These are phyloP conservation scores for Dactylellina haptotyla DNA, from an alignment of 2,329 filamentous ascomycete genomes.

Conservation along the genomic window DNA sequence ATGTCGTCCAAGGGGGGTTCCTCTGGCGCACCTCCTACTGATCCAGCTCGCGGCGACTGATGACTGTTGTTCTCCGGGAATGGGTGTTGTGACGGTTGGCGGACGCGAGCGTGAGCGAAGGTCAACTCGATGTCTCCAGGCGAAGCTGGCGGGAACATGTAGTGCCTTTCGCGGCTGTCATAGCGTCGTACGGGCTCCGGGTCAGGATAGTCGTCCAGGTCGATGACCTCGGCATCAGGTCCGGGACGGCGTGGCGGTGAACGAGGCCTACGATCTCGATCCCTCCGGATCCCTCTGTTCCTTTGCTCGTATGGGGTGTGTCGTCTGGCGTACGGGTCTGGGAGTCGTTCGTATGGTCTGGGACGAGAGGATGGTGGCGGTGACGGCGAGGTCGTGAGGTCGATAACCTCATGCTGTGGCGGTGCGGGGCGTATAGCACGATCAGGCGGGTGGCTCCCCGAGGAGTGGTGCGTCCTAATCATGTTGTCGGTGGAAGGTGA, in stretches of 20 bases:
- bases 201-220: slow-evolving; percentile 58
- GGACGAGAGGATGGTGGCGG: slow-evolving; percentile 40
- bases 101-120: slow-evolving; percentile 54
- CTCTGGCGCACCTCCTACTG: slow-evolving; percentile 54
- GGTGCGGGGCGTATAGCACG: neutral
- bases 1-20: slow-evolving; percentile 53
- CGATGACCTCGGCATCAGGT: slow-evolving; percentile 56
- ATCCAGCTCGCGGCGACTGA: slow-evolving; percentile 26
- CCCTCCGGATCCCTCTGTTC: slow-evolving; percentile 16
- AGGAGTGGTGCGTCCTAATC: slow-evolving; percentile 24
- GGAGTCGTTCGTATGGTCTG: slow-evolving; percentile 12
- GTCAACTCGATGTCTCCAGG: slow-evolving; percentile 51
- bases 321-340: slow-evolving; percentile 1
- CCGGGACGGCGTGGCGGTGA: slow-evolving; percentile 10
- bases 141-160: slow-evolving; percentile 17
- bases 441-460: slow-evolving; percentile 19
- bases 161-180: slow-evolving; percentile 36
- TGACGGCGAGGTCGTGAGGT: slow-evolving; percentile 35
- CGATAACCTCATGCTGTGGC: slow-evolving; percentile 32
- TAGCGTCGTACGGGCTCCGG: slow-evolving; percentile 29
- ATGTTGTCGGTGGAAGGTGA: slow-evolving; percentile 22
- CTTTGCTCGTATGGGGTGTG: slow-evolving; percentile 31
- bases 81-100: slow-evolving; percentile 57
- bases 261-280: slow-evolving; percentile 6
- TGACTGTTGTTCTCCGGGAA: slow-evolving; percentile 58